Evolutionary conservation across 345 rosid genomes (phyloP).

Genomic region (Citrus unshiu): DNA sequence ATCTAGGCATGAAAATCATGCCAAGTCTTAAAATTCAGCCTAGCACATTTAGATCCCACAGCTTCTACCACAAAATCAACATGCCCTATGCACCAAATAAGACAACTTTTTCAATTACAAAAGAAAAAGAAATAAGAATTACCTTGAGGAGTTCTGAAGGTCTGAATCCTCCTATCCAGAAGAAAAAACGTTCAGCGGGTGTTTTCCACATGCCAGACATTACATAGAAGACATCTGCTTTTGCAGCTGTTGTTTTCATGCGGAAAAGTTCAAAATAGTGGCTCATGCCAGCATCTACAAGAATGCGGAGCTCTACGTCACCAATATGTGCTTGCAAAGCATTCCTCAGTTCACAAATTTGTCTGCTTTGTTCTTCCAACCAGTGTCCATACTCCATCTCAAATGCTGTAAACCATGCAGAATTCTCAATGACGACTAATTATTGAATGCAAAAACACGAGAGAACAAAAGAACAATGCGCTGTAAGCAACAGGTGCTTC

Average conservation of each 20-base stretch:
- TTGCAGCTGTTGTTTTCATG: conserved; percentile 74
- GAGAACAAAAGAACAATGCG: background rate
- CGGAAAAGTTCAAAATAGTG: conserved; percentile 84
- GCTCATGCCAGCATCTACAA: conserved; percentile 62
- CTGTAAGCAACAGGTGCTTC: background rate
- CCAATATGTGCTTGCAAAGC: conserved; percentile 58
- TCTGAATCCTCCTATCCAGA: conserved; percentile 94
- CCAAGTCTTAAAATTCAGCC: background rate
- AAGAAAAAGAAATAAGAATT: background rate
- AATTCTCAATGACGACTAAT: conserved; percentile 6
- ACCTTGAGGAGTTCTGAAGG: conserved; percentile 97
- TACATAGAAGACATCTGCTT: conserved; percentile 73
- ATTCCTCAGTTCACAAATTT: conserved; percentile 49
- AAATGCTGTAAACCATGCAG: conserved; percentile 66
- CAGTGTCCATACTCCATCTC: conserved; percentile 88
- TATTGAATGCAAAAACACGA: conserved; percentile 5
- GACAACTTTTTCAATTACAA: background rate
- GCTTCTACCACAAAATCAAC: background rate
- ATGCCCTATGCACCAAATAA: background rate
- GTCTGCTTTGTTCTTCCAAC: conserved; percentile 77
- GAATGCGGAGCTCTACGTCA: conserved; percentile 57
- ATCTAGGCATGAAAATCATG: background rate
- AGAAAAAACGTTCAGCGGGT: conserved; percentile 82
- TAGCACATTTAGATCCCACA: background rate
- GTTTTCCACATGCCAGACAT: conserved; percentile 93